These are phyloP conservation scores for Neonectria hederae DNA, from an alignment of 2,329 filamentous ascomycete species.

Conservation along the genomic window DNA sequence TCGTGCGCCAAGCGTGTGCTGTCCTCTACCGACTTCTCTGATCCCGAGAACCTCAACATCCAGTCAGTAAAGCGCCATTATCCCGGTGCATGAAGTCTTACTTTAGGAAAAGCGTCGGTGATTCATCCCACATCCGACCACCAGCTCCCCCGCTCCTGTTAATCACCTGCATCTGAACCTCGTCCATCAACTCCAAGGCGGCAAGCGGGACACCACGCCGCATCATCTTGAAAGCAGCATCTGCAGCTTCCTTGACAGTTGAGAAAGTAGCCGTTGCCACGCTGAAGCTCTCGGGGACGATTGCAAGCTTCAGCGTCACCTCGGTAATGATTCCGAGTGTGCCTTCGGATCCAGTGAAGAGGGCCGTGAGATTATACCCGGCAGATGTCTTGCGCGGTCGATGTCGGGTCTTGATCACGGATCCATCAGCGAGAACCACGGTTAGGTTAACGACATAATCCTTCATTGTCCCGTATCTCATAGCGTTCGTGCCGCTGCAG, in stretches of 20 bases:
- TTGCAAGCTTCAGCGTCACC: slow-evolving; percentile 78
- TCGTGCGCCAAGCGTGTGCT: slow-evolving; percentile 66
- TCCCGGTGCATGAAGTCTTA: not conserved
- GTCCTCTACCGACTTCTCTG: slow-evolving; percentile 41
- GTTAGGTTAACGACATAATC: slow-evolving; percentile 87
- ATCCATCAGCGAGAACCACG: slow-evolving; percentile 84
- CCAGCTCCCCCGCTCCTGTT: slow-evolving; percentile 56
- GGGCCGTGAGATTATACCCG: slow-evolving; percentile 82
- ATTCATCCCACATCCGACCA: slow-evolving; percentile 70
- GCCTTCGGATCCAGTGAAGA: slow-evolving; percentile 85
- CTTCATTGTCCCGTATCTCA: slow-evolving; percentile 87
- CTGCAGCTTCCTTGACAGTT: slow-evolving; percentile 68
- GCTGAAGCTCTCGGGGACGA: slow-evolving; percentile 72
- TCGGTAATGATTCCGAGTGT: slow-evolving; percentile 83
- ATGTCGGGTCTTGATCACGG: slow-evolving; percentile 80
- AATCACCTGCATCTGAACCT: slow-evolving; percentile 75
- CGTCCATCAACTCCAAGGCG: slow-evolving; percentile 82
- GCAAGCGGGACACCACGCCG: slow-evolving; percentile 78
- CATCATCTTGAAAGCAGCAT: slow-evolving; percentile 77
- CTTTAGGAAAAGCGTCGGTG: slow-evolving; percentile 76
- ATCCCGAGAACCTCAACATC: slow-evolving; percentile 66
- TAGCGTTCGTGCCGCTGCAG: slow-evolving; percentile 79
- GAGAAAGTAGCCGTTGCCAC: slow-evolving; percentile 70
- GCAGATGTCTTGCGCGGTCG: slow-evolving; percentile 81
- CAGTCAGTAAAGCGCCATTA: slow-evolving; percentile 68